Evolutionary conservation across 2,329 filamentous ascomycete species (phyloP).

Genomic region (Neopestalotiopsis sp.): DNA sequence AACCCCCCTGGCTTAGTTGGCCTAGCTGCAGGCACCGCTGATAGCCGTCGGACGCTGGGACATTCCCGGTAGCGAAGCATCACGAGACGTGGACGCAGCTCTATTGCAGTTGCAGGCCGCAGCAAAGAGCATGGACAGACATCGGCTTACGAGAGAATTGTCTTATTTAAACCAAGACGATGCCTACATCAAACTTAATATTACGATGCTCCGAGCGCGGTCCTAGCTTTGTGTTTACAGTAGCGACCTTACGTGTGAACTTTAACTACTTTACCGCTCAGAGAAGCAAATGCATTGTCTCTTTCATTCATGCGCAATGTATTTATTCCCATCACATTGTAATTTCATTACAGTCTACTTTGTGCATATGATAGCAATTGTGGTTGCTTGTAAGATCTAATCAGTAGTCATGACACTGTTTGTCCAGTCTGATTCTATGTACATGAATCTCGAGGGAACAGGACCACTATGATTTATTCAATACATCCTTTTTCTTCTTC

Average conservation of each 20-base stretch:
- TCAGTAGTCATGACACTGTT: no score
- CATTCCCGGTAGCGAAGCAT: not conserved
- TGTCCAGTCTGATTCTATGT: no score
- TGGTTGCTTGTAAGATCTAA: no score
- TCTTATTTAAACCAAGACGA: not conserved
- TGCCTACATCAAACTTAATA: not conserved
- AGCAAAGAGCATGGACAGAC: not conserved
- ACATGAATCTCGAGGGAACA: no score
- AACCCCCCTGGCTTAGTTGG: not conserved
- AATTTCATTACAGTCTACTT: no score
- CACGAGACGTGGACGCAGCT: not conserved
- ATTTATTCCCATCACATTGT: no score
- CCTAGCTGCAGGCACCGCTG: slow-evolving; percentile 11
- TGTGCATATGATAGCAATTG: no score
- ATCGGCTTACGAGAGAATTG: not conserved
- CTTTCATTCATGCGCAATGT: no score
- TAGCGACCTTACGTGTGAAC: not conserved
- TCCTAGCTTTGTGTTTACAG: not conserved
- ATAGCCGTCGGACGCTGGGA: slow-evolving; percentile 12
- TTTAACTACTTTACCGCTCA: no score
- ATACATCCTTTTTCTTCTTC: no score
- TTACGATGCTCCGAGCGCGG: not conserved
- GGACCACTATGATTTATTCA: no score
- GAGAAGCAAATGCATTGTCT: no score
- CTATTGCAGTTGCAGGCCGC: not conserved